Conservation (phyloP, 495 filamentous ascomycete genomes). For the Penicillium cataractarum region DNA sequence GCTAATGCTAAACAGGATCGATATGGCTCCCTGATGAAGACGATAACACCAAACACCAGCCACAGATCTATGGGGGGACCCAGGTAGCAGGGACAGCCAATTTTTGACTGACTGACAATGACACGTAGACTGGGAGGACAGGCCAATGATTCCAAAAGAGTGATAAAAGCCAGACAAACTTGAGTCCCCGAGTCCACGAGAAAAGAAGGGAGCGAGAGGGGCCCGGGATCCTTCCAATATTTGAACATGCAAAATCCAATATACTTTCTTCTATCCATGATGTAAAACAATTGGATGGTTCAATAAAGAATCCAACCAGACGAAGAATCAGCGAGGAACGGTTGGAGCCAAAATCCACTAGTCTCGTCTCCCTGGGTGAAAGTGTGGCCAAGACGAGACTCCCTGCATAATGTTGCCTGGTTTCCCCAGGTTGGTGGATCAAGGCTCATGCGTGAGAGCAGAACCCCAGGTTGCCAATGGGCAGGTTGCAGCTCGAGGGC, state of each 20-base stretch:
- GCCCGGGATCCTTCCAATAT: background rate
- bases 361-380: conserved; percentile 17
- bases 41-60: background rate
- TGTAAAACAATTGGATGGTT: background rate
- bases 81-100: background rate
- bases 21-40: background rate
- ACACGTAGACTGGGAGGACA: background rate
- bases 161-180: conserved; percentile 5
- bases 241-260: background rate
- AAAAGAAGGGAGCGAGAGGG: background rate
- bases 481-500: conserved; percentile 20
- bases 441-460: background rate
- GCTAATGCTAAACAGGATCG: background rate
- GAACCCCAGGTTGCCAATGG: conserved; percentile 18
- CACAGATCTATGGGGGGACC: background rate
- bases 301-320: conserved; percentile 24
- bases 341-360: conserved; percentile 26
- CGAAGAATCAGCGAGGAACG: conserved; percentile 15
- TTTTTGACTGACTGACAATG: background rate
- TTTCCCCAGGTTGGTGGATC: conserved; percentile 27
- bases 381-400: conserved; percentile 10
- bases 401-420: conserved; percentile 27
- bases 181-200: conserved; percentile 5
- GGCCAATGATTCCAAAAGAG: conserved; percentile 12
- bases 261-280: background rate